Evolutionary conservation across 2,329 filamentous ascomycete genomes (phyloP).

Genomic region (Pseudopyricularia cyperi): DNA sequence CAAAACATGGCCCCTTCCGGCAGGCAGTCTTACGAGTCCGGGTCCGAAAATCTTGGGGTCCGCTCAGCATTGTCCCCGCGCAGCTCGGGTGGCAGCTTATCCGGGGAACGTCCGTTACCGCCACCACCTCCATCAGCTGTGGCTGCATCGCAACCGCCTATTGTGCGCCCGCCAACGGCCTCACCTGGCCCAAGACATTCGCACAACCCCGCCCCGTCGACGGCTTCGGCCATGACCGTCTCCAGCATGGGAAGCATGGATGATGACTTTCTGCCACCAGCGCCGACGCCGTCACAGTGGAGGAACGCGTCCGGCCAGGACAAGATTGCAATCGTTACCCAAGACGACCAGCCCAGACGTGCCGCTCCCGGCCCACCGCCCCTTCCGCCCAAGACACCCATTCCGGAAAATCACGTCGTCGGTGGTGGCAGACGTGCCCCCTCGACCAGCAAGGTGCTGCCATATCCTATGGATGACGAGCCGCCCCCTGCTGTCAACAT

Average conservation of each 20-base stretch:
- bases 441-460: constrained; percentile 26
- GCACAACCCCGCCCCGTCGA: not conserved
- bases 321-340: constrained; percentile 51
- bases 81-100: constrained; percentile 33
- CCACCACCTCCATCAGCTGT: constrained; percentile 15
- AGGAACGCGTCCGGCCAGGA: constrained; percentile 47
- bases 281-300: constrained; percentile 47
- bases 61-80: constrained; percentile 31
- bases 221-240: not conserved
- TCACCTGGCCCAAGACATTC: constrained; percentile 15
- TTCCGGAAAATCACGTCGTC: constrained; percentile 35
- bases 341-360: constrained; percentile 42
- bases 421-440: constrained; percentile 19
- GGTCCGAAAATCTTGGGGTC: constrained; percentile 32
- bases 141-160: constrained; percentile 15
- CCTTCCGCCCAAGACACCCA: constrained; percentile 64
- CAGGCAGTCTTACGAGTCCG: constrained; percentile 45
- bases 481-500: constrained; percentile 77
- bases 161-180: constrained; percentile 15
- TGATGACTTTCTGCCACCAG: constrained; percentile 37
- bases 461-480: constrained; percentile 70
- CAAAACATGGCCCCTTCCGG: constrained; percentile 21
- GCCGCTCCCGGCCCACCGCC: constrained; percentile 43
- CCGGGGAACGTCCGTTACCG: constrained; percentile 14
- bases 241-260: constrained; percentile 6